A percentile compares a stretch with the other conserved stretches of the same genome.
Conservation (phyloP, 2,329 filamentous ascomycete species). For the Colletotrichum sp. region DNA sequence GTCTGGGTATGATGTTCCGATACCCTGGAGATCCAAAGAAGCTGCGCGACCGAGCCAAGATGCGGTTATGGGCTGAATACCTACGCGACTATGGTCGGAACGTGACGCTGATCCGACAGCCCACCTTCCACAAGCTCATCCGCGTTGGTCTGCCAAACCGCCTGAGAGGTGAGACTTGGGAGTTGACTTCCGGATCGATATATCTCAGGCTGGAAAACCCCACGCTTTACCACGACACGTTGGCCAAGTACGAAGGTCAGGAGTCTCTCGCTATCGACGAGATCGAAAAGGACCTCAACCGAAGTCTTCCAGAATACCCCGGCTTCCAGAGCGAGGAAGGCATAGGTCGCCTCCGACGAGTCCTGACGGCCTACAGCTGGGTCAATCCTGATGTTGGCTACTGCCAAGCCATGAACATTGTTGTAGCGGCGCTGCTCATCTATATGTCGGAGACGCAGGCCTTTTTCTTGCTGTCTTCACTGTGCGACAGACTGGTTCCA, state of each 20-base stretch:
- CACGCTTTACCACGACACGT: constrained; percentile 80
- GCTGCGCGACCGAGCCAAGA: constrained; percentile 92
- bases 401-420: constrained; percentile 99
- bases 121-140: constrained; percentile 97
- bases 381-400: constrained; percentile 94
- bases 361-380: constrained; percentile 98
- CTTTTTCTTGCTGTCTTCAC: constrained; percentile 88
- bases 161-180: constrained; percentile 93
- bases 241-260: constrained; percentile 81
- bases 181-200: constrained; percentile 89
- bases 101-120: constrained; percentile 88
- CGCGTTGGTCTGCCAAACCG: constrained; percentile 94
- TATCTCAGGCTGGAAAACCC: constrained; percentile 89
- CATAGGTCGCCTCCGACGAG: constrained; percentile 85
- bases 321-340: constrained; percentile 97
- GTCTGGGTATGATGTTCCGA: constrained; percentile 87
- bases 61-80: constrained; percentile 97
- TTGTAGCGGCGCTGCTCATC: constrained; percentile 95
- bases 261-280: constrained; percentile 97
- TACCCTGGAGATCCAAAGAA: constrained; percentile 97
- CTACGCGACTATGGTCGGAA: constrained; percentile 94
- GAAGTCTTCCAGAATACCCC: constrained; percentile 94
- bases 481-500: constrained; percentile 91
- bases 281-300: constrained; percentile 97
- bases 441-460: constrained; percentile 98